phyloP scores from a whole-genome alignment of 805 yeast genomes.

The Kuraishia hungarica region DNA sequence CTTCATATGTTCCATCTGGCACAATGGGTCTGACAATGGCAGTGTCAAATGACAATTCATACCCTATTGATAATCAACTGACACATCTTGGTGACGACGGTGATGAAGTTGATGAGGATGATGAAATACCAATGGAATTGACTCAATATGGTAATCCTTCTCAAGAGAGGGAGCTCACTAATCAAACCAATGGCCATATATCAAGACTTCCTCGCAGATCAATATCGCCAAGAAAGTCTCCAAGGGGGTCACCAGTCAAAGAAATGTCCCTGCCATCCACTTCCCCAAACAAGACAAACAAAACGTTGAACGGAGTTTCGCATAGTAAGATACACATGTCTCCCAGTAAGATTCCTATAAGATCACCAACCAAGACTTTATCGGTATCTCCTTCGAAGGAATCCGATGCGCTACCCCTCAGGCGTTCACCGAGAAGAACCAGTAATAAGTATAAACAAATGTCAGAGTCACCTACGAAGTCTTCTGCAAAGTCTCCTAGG shows the following conservation, averaged over 20 bases:
- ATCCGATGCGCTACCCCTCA: too few relatives aligned
- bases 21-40: too few relatives aligned
- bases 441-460: too few relatives aligned
- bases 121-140: slow-evolving; percentile 2
- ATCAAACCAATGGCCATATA: too few relatives aligned
- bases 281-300: background rate
- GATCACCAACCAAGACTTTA: background rate
- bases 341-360: background rate
- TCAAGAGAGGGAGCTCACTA: too few relatives aligned
- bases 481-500: background rate
- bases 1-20: background rate
- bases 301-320: too few relatives aligned
- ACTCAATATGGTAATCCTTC: background rate
- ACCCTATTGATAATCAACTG: too few relatives aligned
- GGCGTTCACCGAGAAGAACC: background rate
- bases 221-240: background rate
- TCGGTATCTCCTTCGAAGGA: too few relatives aligned
- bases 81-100: background rate
- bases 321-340: too few relatives aligned
- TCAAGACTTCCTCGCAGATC: background rate
- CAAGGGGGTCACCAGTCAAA: background rate
- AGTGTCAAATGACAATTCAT: too few relatives aligned
- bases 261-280: too few relatives aligned
- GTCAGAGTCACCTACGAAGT: background rate
- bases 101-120: background rate